These are phyloP conservation scores for Sporisorium graminicola DNA, from an alignment of 1,284 basidiomycete genomes.

Conservation along the genomic window DNA sequence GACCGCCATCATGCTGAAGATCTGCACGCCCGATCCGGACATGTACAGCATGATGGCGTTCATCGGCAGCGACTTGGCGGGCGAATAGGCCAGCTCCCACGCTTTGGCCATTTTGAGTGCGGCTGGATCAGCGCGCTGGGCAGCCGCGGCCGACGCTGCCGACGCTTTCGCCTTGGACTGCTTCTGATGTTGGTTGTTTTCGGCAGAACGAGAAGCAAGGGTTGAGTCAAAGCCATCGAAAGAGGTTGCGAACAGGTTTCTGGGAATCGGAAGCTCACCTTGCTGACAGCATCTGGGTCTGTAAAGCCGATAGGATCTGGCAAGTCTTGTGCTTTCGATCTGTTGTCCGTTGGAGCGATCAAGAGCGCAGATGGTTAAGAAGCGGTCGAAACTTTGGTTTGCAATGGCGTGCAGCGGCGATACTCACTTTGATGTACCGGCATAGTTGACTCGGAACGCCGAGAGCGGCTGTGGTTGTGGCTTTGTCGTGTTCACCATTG, in stretches of 20 bases:
- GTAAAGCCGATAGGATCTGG: slow-evolving; percentile 43
- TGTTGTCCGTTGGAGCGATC: background rate
- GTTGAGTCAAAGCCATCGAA: background rate
- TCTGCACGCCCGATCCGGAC: slow-evolving; percentile 66
- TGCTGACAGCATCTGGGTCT: slow-evolving; percentile 35
- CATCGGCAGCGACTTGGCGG: slow-evolving; percentile 66
- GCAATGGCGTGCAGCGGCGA: background rate
- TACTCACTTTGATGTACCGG: slow-evolving; percentile 41
- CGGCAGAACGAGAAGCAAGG: background rate
- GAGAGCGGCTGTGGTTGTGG: slow-evolving; percentile 36
- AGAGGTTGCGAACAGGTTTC: background rate
- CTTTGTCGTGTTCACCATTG: slow-evolving; percentile 18
- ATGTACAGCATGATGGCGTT: slow-evolving; percentile 69
- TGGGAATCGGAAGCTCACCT: slow-evolving; percentile 17
- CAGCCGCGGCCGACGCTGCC: slow-evolving; percentile 13
- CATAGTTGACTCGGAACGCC: slow-evolving; percentile 45
- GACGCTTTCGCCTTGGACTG: slow-evolving; percentile 36
- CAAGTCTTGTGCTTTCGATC: slow-evolving; percentile 31
- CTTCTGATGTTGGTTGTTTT: slow-evolving; percentile 19
- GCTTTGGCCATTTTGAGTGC: slow-evolving; percentile 63
- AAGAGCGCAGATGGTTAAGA: background rate
- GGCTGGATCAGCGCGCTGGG: slow-evolving; percentile 47
- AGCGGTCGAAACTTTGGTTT: background rate
- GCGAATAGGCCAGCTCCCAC: slow-evolving; percentile 65
- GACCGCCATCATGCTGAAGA: slow-evolving; percentile 69